A percentile compares a stretch with the other conserved stretches of the same genome.
phyloP scores from a whole-genome alignment of 495 filamentous ascomycete genomes.

The Penicillium mononematosum region DNA sequence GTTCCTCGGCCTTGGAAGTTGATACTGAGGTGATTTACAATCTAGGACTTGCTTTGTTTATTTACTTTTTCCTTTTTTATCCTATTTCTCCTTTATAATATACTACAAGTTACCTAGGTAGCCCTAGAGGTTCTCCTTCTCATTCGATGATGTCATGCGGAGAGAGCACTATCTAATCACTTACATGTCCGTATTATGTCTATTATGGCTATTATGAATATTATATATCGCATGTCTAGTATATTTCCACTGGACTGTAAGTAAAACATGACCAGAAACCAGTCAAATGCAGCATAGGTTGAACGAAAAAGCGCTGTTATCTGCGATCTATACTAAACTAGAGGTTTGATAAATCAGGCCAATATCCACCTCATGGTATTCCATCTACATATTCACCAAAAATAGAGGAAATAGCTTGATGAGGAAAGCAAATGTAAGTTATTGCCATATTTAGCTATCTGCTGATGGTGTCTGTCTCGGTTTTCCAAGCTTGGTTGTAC shows the following conservation, averaged over 20 bases:
- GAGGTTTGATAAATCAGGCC: not conserved
- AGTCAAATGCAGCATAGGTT: not conserved
- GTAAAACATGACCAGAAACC: not conserved
- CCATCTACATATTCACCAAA: not conserved
- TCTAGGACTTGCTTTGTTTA: not conserved
- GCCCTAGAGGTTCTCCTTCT: not conserved
- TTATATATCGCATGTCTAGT: not conserved
- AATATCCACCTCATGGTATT: not conserved
- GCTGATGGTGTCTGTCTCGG: not conserved
- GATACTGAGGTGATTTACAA: not conserved
- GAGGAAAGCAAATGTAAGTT: not conserved
- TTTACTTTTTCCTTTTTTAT: not conserved
- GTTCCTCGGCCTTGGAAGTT: not conserved
- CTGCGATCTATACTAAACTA: not conserved
- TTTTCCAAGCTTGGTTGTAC: not conserved
- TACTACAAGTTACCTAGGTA: not conserved
- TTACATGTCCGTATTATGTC: not conserved
- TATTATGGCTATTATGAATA: not conserved
- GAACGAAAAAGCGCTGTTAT: not conserved
- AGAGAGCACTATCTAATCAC: conserved; percentile 12
- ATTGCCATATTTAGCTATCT: not conserved
- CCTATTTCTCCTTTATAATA: not conserved
- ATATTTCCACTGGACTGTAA: not conserved
- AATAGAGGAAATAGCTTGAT: not conserved
- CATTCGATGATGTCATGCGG: conserved; percentile 31